Evolutionary conservation across 2,329 filamentous ascomycete genomes (phyloP).

Genomic region (Penicillium sp.): DNA sequence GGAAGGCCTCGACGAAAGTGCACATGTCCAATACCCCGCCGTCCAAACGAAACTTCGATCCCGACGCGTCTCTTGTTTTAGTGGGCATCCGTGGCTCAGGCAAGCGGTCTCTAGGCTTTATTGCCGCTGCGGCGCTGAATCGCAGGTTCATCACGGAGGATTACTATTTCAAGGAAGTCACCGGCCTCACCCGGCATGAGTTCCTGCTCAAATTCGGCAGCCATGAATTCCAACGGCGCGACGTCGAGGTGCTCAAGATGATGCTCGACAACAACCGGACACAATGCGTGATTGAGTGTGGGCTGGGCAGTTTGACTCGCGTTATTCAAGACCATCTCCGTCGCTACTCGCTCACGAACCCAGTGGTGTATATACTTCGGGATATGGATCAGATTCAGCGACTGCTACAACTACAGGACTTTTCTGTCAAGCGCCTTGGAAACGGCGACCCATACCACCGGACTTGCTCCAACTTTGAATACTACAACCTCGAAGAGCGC

Average conservation of each 20-base stretch:
- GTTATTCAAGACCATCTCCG: conserved; percentile 40
- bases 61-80: conserved; percentile 39
- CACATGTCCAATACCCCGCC: conserved; percentile 11
- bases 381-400: conserved; percentile 38
- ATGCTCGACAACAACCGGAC: conserved; percentile 44
- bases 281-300: conserved; percentile 42
- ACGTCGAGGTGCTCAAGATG: conserved; percentile 39
- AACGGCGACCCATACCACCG: conserved; percentile 45
- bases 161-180: conserved; percentile 42
- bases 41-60: conserved; percentile 27
- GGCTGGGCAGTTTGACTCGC: conserved; percentile 40
- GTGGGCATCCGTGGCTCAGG: conserved; percentile 43
- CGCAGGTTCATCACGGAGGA: conserved; percentile 43
- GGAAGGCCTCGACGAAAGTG: conserved; percentile 15
- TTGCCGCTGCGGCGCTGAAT: conserved; percentile 41
- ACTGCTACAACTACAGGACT: conserved; percentile 42
- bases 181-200: conserved; percentile 39
- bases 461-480: conserved; percentile 46
- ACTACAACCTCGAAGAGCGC: conserved; percentile 48
- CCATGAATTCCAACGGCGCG: conserved; percentile 40
- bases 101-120: conserved; percentile 41
- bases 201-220: conserved; percentile 38
- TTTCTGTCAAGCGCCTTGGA: conserved; percentile 40
- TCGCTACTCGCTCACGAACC: conserved; percentile 34
- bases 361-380: conserved; percentile 39